Evolutionary conservation across 768 basidiomycete species (phyloP).

Genomic region (Panaeolus papilionaceus): DNA sequence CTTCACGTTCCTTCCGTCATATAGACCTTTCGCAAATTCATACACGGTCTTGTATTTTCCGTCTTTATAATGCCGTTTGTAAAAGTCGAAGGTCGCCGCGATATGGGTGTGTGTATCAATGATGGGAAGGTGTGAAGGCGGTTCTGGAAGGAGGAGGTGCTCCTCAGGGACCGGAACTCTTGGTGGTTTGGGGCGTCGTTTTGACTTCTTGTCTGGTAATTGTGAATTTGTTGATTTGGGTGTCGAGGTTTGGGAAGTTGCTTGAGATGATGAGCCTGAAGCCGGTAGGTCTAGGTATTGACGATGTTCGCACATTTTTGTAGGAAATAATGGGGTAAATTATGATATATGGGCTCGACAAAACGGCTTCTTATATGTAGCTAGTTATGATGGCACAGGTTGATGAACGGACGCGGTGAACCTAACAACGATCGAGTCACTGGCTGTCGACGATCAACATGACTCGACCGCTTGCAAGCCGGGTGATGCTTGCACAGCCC

Average conservation of each 20-base stretch:
- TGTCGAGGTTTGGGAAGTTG: neutral
- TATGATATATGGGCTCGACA: neutral
- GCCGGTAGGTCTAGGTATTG: neutral
- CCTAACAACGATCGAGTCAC: neutral
- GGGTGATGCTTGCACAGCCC: too few relatives aligned
- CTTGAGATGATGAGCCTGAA: neutral
- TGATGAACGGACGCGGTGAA: neutral
- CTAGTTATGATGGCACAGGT: too few relatives aligned
- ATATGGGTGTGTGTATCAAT: slow-evolving; percentile 91
- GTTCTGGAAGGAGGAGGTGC: slow-evolving; percentile 43
- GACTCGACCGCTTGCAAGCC: too few relatives aligned
- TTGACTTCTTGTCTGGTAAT: neutral
- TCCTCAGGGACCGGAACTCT: slow-evolving; percentile 31
- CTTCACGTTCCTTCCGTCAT: slow-evolving; percentile 60
- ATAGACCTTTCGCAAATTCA: slow-evolving; percentile 72
- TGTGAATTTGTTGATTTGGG: neutral
- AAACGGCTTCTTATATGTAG: too few relatives aligned
- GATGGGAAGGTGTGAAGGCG: slow-evolving; percentile 47
- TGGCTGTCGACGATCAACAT: neutral
- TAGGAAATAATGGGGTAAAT: neutral
- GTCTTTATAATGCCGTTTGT: slow-evolving; percentile 64
- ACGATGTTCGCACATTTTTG: neutral
- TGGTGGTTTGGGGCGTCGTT: neutral
- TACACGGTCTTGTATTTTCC: slow-evolving; percentile 60
- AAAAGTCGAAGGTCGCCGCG: slow-evolving; percentile 70